Evolutionary conservation across 2,329 filamentous ascomycete genomes (phyloP).

Genomic region (Endocalyx cinctus): DNA sequence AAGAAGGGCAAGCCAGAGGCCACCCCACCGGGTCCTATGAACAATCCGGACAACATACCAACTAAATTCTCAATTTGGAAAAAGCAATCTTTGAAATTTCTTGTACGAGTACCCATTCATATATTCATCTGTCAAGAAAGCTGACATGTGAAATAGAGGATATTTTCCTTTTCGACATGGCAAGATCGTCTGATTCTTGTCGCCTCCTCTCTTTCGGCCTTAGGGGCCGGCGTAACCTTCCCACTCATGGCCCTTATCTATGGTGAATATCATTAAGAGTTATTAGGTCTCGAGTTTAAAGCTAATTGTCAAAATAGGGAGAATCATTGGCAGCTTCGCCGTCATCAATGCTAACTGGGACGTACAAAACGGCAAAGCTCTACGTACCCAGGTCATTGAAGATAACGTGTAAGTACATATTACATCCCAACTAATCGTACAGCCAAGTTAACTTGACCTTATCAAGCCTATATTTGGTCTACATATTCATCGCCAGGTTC

Average conservation of each 20-base stretch:
- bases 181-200: slow-evolving; percentile 19
- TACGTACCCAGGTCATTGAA: slow-evolving; percentile 33
- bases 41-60: slow-evolving; percentile 8
- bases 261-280: slow-evolving; percentile 38
- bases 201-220: slow-evolving; percentile 18
- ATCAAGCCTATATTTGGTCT: slow-evolving; percentile 61
- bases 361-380: slow-evolving; percentile 13
- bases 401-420: slow-evolving; percentile 36
- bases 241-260: slow-evolving; percentile 54
- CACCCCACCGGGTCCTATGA: slow-evolving; percentile 6
- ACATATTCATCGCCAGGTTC: slow-evolving; percentile 65
- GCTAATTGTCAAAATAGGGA: slow-evolving; percentile 23
- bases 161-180: slow-evolving; percentile 25
- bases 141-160: no score
- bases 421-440: neutral
- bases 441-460: neutral
- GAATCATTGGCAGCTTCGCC: slow-evolving; percentile 44
- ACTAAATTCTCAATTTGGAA: slow-evolving; percentile 13
- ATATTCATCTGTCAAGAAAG: no score
- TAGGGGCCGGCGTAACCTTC: slow-evolving; percentile 24
- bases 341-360: slow-evolving; percentile 16
- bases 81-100: slow-evolving; percentile 17
- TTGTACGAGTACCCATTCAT: no score
- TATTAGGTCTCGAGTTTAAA: no score
- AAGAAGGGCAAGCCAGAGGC: slow-evolving; percentile 5